Conservation (phyloP, 805 yeast genomes). For the Allodekkera sacchari region DNA sequence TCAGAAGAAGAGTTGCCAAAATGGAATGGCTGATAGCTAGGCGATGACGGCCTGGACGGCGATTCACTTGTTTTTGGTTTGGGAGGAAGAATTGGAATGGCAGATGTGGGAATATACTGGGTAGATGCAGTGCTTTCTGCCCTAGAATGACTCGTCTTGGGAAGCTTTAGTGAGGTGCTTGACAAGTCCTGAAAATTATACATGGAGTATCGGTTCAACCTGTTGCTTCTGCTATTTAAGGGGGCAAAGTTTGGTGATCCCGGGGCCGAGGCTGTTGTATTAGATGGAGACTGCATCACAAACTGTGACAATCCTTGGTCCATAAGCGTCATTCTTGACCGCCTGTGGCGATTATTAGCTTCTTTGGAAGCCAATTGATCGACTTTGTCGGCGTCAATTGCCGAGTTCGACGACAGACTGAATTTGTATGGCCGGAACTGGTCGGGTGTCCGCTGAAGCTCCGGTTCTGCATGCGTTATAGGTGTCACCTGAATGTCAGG, state of each 20-base stretch:
- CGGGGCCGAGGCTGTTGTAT: slow-evolving; percentile 4
- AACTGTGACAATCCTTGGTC: not conserved
- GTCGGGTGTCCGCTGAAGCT: no score
- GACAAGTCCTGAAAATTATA: slow-evolving; percentile 13
- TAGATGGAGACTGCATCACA: slow-evolving; percentile 7
- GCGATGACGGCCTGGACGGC: no score
- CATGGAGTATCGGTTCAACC: no score
- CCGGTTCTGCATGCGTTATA: no score
- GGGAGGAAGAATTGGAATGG: not conserved
- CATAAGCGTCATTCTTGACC: not conserved
- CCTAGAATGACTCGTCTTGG: slow-evolving; percentile 8
- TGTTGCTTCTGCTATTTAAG: slow-evolving; percentile 11
- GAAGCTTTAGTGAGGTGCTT: slow-evolving; percentile 8
- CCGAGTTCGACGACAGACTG: no score
- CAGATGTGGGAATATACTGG: slow-evolving; percentile 13
- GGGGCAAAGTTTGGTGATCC: not conserved
- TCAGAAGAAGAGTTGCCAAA: not conserved
- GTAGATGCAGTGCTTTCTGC: slow-evolving; percentile 12
- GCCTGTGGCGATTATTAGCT: not conserved
- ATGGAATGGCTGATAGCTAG: slow-evolving; percentile 1
- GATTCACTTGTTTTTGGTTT: no score
- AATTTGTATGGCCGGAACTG: no score
- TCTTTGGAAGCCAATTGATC: no score
- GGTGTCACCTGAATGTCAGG: no score
- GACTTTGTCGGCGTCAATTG: no score